Percentiles rank a stretch among this genome's conserved stretches.
phyloP scores from a whole-genome alignment of 352 stramenopile genomes.

The Globisporangium irregulare region DNA sequence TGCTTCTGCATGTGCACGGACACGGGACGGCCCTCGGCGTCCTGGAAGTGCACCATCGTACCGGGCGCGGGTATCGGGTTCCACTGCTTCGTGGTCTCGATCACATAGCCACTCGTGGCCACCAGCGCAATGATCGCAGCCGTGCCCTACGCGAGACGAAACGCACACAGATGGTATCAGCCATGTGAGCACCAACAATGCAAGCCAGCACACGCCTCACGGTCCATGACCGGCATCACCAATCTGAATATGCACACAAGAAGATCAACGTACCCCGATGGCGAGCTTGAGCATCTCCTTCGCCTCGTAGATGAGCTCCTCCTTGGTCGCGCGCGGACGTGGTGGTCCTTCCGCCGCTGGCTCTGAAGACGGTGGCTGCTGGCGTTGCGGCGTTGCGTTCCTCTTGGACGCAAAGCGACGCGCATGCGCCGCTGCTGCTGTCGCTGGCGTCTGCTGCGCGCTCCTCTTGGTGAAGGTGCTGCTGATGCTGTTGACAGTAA shows the following conservation, averaged over 20 bases:
- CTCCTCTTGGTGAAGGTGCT: background rate
- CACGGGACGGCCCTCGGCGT: constrained; percentile 32
- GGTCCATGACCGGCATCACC: background rate
- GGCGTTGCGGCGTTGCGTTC: background rate
- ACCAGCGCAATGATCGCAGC: constrained; percentile 40
- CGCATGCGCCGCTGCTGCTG: background rate
- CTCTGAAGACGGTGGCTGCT: constrained; percentile 3
- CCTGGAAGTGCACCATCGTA: constrained; percentile 41
- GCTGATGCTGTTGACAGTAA: background rate
- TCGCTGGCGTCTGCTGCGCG: background rate
- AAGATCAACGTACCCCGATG: constrained; percentile 29
- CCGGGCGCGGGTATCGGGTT: constrained; percentile 54
- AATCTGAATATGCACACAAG: background rate
- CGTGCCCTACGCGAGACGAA: constrained; percentile 29
- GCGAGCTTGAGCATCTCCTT: constrained; percentile 67
- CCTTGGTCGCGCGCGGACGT: constrained; percentile 26
- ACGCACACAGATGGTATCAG: background rate
- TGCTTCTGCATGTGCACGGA: constrained; percentile 53
- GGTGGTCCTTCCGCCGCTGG: background rate
- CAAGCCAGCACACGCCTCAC: background rate
- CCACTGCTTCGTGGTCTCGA: constrained; percentile 61
- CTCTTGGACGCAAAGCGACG: constrained; percentile 19
- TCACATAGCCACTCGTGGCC: constrained; percentile 56
- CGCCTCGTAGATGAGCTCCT: constrained; percentile 49
- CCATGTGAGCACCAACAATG: background rate